A percentile compares a stretch with the other conserved stretches of the same genome.
Evolutionary conservation across 2,329 filamentous ascomycete genomes (phyloP).

Genomic region (Aspergillus eucalypticola): DNA sequence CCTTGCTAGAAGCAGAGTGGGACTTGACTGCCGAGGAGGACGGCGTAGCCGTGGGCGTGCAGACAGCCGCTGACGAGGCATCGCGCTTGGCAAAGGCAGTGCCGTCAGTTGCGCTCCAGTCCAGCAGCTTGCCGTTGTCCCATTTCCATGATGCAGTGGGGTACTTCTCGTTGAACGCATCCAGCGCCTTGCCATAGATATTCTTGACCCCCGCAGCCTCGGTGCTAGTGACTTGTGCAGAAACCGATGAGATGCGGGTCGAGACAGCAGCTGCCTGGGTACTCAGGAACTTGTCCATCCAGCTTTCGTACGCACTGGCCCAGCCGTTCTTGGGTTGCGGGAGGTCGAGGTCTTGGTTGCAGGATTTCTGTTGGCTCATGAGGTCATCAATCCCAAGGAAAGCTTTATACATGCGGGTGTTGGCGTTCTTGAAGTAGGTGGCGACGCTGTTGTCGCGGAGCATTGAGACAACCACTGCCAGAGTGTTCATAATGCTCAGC

Average conservation of each 20-base stretch:
- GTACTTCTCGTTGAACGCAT: conserved; percentile 3
- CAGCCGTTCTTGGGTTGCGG: background rate
- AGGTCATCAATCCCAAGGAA: conserved; percentile 1
- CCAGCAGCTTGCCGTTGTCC: conserved; percentile 1
- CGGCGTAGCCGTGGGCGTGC: background rate
- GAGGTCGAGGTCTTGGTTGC: background rate
- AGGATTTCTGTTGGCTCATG: background rate
- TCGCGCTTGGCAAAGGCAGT: conserved; percentile 1
- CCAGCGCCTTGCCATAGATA: background rate
- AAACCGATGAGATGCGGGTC: background rate
- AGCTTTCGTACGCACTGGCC: background rate
- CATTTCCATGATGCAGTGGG: conserved; percentile 2
- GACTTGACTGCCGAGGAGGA: background rate
- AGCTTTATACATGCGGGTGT: conserved; percentile 6
- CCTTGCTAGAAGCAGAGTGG: background rate
- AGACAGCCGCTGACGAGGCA: background rate
- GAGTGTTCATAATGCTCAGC: conserved; percentile 4
- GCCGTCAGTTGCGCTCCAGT: background rate
- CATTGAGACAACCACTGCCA: background rate
- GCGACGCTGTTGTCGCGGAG: conserved; percentile 7
- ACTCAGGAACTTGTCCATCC: conserved; percentile 2
- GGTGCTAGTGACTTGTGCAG: background rate
- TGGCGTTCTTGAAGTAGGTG: background rate
- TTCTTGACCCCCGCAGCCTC: conserved; percentile 4
- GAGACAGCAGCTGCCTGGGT: background rate